Conservation (phyloP, 2,329 filamentous ascomycete species). For the Fusarium tjaetaba region DNA sequence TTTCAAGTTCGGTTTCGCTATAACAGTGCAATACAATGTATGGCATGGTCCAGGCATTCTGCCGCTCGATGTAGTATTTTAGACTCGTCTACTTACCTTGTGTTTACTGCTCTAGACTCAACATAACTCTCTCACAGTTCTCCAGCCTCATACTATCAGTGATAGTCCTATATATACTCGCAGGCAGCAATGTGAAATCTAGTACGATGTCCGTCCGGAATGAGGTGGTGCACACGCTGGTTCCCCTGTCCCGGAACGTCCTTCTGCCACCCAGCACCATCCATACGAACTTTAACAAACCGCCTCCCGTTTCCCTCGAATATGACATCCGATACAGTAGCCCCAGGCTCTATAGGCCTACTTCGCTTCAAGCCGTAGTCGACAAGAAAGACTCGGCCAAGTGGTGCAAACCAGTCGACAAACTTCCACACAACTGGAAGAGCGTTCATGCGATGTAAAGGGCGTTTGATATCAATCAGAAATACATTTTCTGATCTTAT, state of each 20-base stretch:
- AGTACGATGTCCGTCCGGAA: neutral
- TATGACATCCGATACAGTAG: neutral
- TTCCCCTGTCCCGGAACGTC: neutral
- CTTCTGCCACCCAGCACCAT: neutral
- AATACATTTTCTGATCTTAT: neutral
- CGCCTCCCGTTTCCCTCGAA: neutral
- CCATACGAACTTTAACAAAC: neutral
- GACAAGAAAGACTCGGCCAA: neutral
- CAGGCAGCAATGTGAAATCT: neutral
- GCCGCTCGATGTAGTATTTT: neutral
- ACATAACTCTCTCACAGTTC: neutral
- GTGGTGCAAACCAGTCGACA: neutral
- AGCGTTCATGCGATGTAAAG: neutral
- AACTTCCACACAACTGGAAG: neutral
- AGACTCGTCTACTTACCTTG: neutral
- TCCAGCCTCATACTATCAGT: rapidly evolving
- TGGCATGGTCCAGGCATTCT: neutral
- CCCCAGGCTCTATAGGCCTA: neutral
- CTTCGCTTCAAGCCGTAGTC: neutral
- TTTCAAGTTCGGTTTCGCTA: neutral
- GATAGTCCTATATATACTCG: neutral
- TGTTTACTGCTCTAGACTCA: neutral
- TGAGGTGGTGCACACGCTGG: neutral
- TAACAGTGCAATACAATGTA: neutral
- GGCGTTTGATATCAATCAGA: neutral